Evolutionary conservation across 169 alveolate genomes (phyloP).

Genomic region (Plasmodium vivax): DNA sequence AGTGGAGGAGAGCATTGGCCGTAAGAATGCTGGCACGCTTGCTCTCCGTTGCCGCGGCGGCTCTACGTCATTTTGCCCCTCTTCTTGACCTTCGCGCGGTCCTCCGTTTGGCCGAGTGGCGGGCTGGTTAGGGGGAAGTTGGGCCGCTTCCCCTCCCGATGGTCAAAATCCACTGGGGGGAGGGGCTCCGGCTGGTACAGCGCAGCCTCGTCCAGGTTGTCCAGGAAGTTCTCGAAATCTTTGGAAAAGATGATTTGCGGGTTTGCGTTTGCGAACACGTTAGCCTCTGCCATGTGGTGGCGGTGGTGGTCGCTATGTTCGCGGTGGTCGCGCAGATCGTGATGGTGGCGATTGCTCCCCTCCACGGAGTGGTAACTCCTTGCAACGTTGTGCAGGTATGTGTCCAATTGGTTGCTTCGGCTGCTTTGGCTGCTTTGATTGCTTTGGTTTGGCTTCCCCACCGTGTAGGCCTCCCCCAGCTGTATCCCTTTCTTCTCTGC

Average conservation of each 20-base stretch:
- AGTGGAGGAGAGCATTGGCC: not conserved
- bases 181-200: not conserved
- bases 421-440: not conserved
- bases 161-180: not conserved
- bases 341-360: not conserved
- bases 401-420: not conserved
- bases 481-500: not conserved
- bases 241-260: slow-evolving; percentile 46
- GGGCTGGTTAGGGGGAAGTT: not conserved
- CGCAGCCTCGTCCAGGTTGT: slow-evolving; percentile 42
- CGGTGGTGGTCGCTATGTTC: too few species aligned
- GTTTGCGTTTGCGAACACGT: slow-evolving; percentile 10
- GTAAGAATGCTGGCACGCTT: not conserved
- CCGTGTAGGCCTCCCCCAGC: not conserved
- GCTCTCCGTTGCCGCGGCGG: not conserved
- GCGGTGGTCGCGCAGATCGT: not conserved
- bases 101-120: not conserved
- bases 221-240: slow-evolving; percentile 60
- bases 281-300: not conserved
- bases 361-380: not conserved
- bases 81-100: not conserved
- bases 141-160: slow-evolving; percentile 40
- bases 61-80: not conserved
- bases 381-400: not conserved
- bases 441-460: not conserved